Evolutionary conservation across 2,329 filamentous ascomycete genomes (phyloP), one percentile per base, ranked within the genome.

Genomic region (Chaetomiaceae sp.): DNA sequence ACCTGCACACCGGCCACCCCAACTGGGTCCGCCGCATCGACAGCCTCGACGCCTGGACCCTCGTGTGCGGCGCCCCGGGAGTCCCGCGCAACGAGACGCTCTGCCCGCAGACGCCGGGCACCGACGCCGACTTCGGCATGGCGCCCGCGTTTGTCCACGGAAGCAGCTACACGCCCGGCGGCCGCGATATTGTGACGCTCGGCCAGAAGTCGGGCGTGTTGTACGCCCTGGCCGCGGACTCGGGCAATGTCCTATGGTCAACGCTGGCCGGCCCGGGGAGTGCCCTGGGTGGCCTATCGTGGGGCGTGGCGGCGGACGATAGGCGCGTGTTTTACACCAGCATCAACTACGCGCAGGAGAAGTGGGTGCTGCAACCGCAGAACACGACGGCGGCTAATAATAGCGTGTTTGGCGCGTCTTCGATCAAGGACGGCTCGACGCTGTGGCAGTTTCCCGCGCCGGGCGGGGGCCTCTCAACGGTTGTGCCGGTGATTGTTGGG

Each of bases 191-290:
- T 9, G 26, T 65, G 4, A 56, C 64, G 2, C 38, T 63, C 0
- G 62, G 61, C 3, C 58, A 61, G 50, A 65, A 65, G 54, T 63
- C 56, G 42, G 61, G 60, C 1, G 53, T 53, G 24, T 43, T 65
- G 17, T 61, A 60, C 40, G 47, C 53, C 1, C 48, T 65, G 24
- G 52, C 49, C 1, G 61, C 62, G 1, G 36, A 55, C 19, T 48
- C 52, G 7, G 62, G 62, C 0, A 30, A 46, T 8, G 19, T 60
- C 3, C 14, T 30, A 26, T 40, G 38, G 38, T 30, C 26, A 17
- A 24, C 27, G 26, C 18, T 40, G 38, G 32, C 38, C 9, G 53
- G 54, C n/a, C 62, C 62, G 10, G 54, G 40, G 14, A 56, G 56
- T 14, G 4, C 35, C n/a, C 40, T 17, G 5, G 63, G 60, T 1